These are phyloP conservation scores for Nemania serpens DNA, from an alignment of 2,329 filamentous ascomycete species.

Conservation along the genomic window DNA sequence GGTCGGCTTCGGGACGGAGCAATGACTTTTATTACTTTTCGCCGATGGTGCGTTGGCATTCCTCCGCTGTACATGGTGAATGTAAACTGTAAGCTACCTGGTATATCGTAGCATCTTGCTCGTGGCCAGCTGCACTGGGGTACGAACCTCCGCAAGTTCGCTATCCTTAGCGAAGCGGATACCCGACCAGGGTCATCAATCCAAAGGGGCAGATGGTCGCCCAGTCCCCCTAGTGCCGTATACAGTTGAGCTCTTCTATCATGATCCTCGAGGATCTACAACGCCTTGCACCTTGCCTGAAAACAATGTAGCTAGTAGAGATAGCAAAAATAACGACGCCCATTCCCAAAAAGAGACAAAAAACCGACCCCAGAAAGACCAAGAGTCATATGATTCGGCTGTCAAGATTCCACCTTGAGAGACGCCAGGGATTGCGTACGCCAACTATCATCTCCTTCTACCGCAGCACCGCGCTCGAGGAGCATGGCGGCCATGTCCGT, in stretches of 20 bases:
- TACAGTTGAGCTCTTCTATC: slow-evolving; percentile 9
- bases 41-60: slow-evolving; percentile 6
- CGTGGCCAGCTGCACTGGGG: slow-evolving; percentile 13
- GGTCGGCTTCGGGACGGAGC: background rate
- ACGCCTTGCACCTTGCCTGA: background rate
- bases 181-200: slow-evolving; percentile 7
- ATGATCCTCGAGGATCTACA: slow-evolving; percentile 5
- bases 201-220: slow-evolving; percentile 13
- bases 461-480: slow-evolving; percentile 39
- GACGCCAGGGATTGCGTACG: slow-evolving; percentile 3
- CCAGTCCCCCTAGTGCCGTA: slow-evolving; percentile 11
- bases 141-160: slow-evolving; percentile 13
- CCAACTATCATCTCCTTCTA: slow-evolving; percentile 36
- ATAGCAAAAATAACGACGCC: background rate
- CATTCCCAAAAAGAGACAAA: background rate
- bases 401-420: slow-evolving; percentile 14
- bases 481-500: slow-evolving; percentile 42
- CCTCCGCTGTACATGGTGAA: slow-evolving; percentile 18
- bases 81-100: slow-evolving; percentile 12
- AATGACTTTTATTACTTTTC: slow-evolving; percentile 5
- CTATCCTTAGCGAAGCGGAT: slow-evolving; percentile 20
- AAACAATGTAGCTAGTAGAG: background rate
- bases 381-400: too few relatives aligned
- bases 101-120: slow-evolving; percentile 11
- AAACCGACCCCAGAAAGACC: background rate